Conservation (phyloP, 176 grass and related monocot genomes). For the Neostapfia colusana region DNA sequence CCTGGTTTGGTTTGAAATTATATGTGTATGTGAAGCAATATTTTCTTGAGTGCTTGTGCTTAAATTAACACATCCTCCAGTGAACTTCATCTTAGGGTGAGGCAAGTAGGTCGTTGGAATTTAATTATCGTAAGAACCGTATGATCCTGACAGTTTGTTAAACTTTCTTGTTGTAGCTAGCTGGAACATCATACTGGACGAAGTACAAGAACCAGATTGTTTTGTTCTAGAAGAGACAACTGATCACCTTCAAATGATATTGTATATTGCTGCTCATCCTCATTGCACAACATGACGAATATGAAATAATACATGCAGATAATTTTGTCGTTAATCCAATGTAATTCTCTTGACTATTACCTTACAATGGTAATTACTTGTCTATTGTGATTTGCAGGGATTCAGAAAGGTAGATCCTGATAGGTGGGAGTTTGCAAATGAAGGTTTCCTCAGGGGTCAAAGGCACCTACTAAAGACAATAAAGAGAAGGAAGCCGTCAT, state of each 20-base stretch:
- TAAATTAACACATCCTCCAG: slow-evolving; percentile 7
- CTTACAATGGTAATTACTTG: slow-evolving; percentile 24
- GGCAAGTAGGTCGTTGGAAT: slow-evolving; percentile 27
- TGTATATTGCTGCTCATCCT: slow-evolving; percentile 44
- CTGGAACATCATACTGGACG: slow-evolving; percentile 61
- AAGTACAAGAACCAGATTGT: slow-evolving; percentile 60
- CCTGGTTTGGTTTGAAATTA: neutral
- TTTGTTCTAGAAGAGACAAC: slow-evolving; percentile 69
- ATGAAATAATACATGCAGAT: neutral
- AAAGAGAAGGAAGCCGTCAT: slow-evolving; percentile 69
- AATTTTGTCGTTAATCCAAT: neutral
- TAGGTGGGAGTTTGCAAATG: slow-evolving; percentile 95
- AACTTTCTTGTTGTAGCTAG: slow-evolving; percentile 77
- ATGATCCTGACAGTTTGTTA: slow-evolving; percentile 51
- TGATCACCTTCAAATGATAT: slow-evolving; percentile 53
- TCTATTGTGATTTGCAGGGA: slow-evolving; percentile 56
- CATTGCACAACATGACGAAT: slow-evolving; percentile 7
- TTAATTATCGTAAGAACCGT: slow-evolving; percentile 1
- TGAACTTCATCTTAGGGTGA: slow-evolving; percentile 31
- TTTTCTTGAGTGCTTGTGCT: slow-evolving; percentile 36
- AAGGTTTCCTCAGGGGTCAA: slow-evolving; percentile 80
- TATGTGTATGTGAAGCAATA: slow-evolving; percentile 26
- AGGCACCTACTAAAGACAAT: slow-evolving; percentile 79
- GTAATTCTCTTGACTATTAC: slow-evolving; percentile 13
- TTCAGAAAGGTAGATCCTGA: slow-evolving; percentile 93